Conservation (phyloP, 1,284 basidiomycete species). For the Malassezia brasiliensis region DNA sequence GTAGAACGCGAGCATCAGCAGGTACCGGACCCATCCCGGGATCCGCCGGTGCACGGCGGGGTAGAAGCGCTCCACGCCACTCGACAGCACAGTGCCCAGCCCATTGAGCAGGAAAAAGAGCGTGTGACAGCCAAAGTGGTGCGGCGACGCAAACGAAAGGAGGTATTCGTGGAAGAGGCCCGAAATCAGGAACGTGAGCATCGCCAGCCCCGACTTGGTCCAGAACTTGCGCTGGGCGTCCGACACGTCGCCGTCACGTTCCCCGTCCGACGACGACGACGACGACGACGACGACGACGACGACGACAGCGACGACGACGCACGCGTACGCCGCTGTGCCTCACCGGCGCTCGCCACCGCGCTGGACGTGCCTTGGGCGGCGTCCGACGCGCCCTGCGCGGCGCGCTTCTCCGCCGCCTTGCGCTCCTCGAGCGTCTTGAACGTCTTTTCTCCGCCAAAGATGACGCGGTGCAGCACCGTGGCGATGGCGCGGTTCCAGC, state of each 20-base stretch:
- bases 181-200: slow-evolving; percentile 38
- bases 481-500: slow-evolving; percentile 47
- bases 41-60: slow-evolving; percentile 34
- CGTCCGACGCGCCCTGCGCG: slow-evolving; percentile 4
- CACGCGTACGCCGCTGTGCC: neutral
- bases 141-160: slow-evolving; percentile 24
- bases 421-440: slow-evolving; percentile 16
- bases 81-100: slow-evolving; percentile 34
- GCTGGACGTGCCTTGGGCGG: neutral
- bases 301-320: neutral
- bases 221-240: slow-evolving; percentile 21
- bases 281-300: neutral
- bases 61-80: slow-evolving; percentile 32
- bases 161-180: slow-evolving; percentile 46
- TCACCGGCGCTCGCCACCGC: neutral
- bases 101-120: slow-evolving; percentile 45
- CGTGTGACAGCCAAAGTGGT: slow-evolving; percentile 36
- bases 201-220: slow-evolving; percentile 29
- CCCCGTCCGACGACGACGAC: neutral
- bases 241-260: neutral
- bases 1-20: slow-evolving; percentile 35
- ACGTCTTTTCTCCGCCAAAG: slow-evolving; percentile 29
- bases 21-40: slow-evolving; percentile 24
- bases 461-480: slow-evolving; percentile 46
- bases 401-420: slow-evolving; percentile 16